Evolutionary conservation across 768 basidiomycete genomes (phyloP), one percentile per base, ranked within the genome.

Genomic region (Cyathus striatus): DNA sequence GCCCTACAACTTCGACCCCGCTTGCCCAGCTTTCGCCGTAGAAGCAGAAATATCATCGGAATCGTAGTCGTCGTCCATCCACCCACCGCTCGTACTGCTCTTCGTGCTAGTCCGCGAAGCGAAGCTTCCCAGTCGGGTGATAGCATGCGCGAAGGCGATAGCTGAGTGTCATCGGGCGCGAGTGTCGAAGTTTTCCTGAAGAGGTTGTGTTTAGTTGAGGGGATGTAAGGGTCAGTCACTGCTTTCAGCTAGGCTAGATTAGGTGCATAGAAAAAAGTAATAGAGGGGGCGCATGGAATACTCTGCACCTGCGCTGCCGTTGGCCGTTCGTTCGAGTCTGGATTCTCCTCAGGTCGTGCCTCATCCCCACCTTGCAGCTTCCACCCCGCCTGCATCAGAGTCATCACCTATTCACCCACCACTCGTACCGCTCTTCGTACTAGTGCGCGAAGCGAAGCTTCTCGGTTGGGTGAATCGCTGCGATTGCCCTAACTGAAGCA

Each of bases 161-260:
- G 86, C 87, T 1, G 69, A 65, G 39, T 78, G 75, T 90, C 90
- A 93, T 27, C 73, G 73, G 2, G 79, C 81, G 33, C 73, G 73
- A 0, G 90, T 74, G 55, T 90, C 73, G 63, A 95, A 94, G 68
- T 92, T 79, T 23, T 90, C 83, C n/a, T 58, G 13, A 65, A 70
- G 32, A 96, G 73, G 53, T 97, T 91, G 58, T 86, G 76, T 40
- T 92, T 86, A 4, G 70, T 73, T 0, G 81, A 79, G 0, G 83
- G 68, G 14, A 70, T 63, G 55, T 85, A 76, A 0, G 69, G 12
- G 84, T 86, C 25, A 91, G 64, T 90, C 90, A 93, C 79, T 86
- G 36, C 21, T 1, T 3, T 10, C n/a, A 5, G 32, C 23, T 12
- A n/a, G n/a, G n/a, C n/a, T n/a, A 48, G 36, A 13, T 34, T 21